Conservation (phyloP, 352 stramenopile species). For the Pythium rishiriense region DNA sequence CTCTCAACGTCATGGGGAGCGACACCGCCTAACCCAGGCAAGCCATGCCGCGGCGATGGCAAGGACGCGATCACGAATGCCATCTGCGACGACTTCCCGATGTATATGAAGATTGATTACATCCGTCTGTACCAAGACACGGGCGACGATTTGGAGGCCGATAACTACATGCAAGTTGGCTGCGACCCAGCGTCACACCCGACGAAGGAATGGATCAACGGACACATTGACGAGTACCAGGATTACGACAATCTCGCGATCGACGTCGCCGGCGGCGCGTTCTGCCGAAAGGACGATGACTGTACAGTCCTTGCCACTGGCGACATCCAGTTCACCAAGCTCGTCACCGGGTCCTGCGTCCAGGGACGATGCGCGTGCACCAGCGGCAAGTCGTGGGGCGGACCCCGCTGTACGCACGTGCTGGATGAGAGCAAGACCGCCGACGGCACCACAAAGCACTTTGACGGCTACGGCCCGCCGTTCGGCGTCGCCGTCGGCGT, state of each 20-base stretch:
- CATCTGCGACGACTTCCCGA: conserved; percentile 47
- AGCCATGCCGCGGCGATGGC: conserved; percentile 42
- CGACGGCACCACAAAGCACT: conserved; percentile 1
- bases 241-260: conserved; percentile 33
- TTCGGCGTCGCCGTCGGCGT: conserved; percentile 6
- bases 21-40: conserved; percentile 49
- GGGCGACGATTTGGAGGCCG: conserved; percentile 12
- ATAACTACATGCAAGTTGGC: conserved; percentile 35
- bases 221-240: conserved; percentile 37
- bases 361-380: conserved; percentile 51
- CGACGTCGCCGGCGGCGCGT: conserved; percentile 29
- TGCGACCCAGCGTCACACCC: conserved; percentile 40
- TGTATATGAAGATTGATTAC: conserved; percentile 47
- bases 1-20: conserved; percentile 88
- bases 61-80: conserved; percentile 33
- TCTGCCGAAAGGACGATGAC: conserved; percentile 51
- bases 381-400: conserved; percentile 37
- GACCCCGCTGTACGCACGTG: conserved; percentile 35
- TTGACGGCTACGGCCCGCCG: conserved; percentile 19
- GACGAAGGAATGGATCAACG: conserved; percentile 43
- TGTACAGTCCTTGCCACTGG: conserved; percentile 49
- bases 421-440: conserved; percentile 27
- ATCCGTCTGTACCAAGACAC: conserved; percentile 33
- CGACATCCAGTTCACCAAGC: conserved; percentile 18
- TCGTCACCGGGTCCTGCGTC: conserved; percentile 54